Evolutionary conservation across 1,284 basidiomycete species (phyloP).

Genomic region (Puccinia polysora): DNA sequence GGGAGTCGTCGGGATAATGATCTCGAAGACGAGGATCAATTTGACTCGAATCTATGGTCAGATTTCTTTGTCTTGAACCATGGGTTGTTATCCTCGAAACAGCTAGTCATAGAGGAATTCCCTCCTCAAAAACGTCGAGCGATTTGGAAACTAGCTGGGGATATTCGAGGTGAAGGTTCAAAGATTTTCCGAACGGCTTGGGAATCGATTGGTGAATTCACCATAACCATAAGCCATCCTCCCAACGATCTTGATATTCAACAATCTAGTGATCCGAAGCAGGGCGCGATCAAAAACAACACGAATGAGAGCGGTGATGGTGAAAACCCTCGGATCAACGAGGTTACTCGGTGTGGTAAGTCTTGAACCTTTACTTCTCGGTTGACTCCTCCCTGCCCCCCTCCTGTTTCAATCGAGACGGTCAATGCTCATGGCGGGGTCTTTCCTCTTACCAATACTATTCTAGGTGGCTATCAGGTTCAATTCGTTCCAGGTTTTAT

Average conservation of each 20-base stretch:
- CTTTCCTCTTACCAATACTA: not conserved
- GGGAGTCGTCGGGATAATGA: too few species aligned
- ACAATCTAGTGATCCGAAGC: not conserved
- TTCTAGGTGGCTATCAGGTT: conserved; percentile 49
- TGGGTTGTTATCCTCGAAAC: conserved; percentile 78
- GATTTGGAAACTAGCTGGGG: conserved; percentile 90
- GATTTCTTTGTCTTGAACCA: conserved; percentile 76
- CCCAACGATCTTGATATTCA: conserved; percentile 17
- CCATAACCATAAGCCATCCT: conserved; percentile 60
- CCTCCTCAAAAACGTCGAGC: conserved; percentile 89
- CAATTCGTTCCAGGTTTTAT: conserved; percentile 67
- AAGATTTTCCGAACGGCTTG: conserved; percentile 76
- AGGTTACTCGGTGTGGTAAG: conserved; percentile 49
- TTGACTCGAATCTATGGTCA: conserved; percentile 75
- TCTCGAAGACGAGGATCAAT: conserved; percentile 54
- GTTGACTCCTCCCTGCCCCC: not conserved
- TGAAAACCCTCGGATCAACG: conserved; percentile 43
- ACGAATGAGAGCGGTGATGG: not conserved
- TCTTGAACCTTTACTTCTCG: not conserved
- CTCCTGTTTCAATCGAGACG: not conserved
- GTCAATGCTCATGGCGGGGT: too few species aligned
- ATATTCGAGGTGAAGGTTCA: conserved; percentile 87
- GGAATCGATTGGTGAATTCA: conserved; percentile 66
- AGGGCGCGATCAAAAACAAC: not conserved
- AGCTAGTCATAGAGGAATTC: conserved; percentile 88